Conservation (phyloP, 1,139 yeast species). For the Williopsis jadinii region DNA sequence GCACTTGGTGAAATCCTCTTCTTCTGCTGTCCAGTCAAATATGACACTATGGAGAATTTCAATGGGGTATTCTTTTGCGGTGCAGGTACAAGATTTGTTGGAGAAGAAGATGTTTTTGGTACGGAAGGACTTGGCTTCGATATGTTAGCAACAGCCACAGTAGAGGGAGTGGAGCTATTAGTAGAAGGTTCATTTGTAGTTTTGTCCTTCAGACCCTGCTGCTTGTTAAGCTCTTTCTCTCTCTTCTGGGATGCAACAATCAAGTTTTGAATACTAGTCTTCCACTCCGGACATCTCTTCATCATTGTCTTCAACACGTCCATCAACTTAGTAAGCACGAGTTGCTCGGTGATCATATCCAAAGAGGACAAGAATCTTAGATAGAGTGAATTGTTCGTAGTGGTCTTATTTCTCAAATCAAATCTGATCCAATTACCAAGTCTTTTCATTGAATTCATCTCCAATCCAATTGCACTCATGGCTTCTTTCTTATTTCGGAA, state of each 20-base stretch:
- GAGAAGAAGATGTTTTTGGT: not conserved
- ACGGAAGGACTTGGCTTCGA: not conserved
- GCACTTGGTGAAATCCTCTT: not conserved
- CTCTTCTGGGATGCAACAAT: not conserved
- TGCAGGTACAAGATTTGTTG: not conserved
- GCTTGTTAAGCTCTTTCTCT: not conserved
- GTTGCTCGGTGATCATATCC: slow-evolving; percentile 1
- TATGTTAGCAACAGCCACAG: not conserved
- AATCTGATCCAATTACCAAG: slow-evolving; percentile 7
- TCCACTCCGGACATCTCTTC: slow-evolving; percentile 1
- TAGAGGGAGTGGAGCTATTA: not conserved
- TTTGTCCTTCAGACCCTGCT: not conserved
- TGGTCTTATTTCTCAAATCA: slow-evolving; percentile 4
- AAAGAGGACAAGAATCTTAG: slow-evolving; percentile 1
- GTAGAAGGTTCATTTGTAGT: not conserved
- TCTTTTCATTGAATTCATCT: slow-evolving; percentile 1
- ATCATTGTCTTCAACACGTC: slow-evolving; percentile 2
- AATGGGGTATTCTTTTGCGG: not conserved
- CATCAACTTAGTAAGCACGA: slow-evolving; percentile 1
- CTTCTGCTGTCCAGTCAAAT: too few species aligned
- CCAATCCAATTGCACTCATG: not conserved
- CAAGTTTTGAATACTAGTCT: slow-evolving; percentile 1
- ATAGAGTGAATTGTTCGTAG: not conserved
- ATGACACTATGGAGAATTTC: not conserved
- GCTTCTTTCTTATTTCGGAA: slow-evolving; percentile 3